Evolutionary conservation across 495 filamentous ascomycete species (phyloP).

Genomic region (Podospora pseudoanserina): DNA sequence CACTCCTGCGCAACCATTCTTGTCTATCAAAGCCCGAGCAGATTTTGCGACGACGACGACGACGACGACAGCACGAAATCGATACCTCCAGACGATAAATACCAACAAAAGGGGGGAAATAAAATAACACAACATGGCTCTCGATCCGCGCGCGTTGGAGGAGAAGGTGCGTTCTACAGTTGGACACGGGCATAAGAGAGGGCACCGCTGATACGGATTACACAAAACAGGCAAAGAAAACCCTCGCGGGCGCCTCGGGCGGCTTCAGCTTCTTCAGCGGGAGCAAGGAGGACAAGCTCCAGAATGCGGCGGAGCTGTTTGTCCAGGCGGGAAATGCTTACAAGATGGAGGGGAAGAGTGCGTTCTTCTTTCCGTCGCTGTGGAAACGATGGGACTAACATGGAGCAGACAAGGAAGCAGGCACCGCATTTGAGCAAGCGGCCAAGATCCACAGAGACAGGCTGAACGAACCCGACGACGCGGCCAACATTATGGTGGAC

Average conservation of each 20-base stretch:
- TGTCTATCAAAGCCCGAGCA: not conserved
- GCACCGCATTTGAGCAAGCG: conserved; percentile 72
- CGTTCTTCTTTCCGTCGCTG: conserved; percentile 12
- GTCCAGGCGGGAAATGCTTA: conserved; percentile 80
- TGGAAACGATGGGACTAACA: conserved; percentile 11
- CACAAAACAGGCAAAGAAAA: conserved; percentile 69
- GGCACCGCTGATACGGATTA: conserved; percentile 26
- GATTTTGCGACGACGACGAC: not conserved
- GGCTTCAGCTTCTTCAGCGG: conserved; percentile 75
- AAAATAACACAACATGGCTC: conserved; percentile 38
- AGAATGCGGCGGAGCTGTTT: conserved; percentile 77
- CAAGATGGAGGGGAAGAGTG: conserved; percentile 66
- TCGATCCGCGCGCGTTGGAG: conserved; percentile 45
- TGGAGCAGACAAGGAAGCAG: conserved; percentile 69
- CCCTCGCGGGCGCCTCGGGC: conserved; percentile 60
- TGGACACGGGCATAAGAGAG: not conserved
- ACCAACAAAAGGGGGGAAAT: not conserved
- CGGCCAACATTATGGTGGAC: conserved; percentile 66
- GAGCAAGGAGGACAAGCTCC: conserved; percentile 71
- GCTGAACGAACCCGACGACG: conserved; percentile 84
- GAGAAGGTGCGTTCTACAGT: conserved; percentile 39
- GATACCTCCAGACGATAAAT: not conserved
- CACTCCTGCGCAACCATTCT: not conserved
- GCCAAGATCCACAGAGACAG: conserved; percentile 70
- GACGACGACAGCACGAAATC: not conserved